phyloP scores from a whole-genome alignment of 768 basidiomycete species.

The Mycena leptocephala region DNA sequence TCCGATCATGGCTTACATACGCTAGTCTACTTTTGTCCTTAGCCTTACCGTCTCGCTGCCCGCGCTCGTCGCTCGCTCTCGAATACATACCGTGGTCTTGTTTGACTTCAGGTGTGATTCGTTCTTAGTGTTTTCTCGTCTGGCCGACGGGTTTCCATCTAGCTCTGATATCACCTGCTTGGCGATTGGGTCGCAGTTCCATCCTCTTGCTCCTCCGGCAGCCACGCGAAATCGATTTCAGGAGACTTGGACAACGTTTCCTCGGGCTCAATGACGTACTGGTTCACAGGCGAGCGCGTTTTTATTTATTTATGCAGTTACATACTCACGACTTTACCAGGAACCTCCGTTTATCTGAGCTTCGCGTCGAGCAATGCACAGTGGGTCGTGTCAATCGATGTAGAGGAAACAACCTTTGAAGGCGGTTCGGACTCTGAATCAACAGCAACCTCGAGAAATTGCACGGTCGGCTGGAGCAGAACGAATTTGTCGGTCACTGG shows the following conservation, averaged over 20 bases:
- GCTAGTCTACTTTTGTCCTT: too few species aligned
- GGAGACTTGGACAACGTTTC: too few species aligned
- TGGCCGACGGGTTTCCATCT: too few species aligned
- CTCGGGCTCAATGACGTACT: background rate
- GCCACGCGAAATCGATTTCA: background rate
- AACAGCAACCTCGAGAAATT: background rate
- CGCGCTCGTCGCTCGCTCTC: too few species aligned
- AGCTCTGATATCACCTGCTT: background rate
- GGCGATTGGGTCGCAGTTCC: background rate
- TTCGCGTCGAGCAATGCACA: slow-evolving; percentile 2
- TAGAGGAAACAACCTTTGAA: background rate
- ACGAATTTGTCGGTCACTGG: background rate
- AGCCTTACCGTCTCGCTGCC: too few species aligned
- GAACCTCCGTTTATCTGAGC: slow-evolving; percentile 4
- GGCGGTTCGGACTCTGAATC: background rate
- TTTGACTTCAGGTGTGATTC: too few species aligned
- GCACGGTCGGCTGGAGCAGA: slow-evolving; percentile 13
- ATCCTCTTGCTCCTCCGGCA: background rate
- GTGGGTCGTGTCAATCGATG: background rate
- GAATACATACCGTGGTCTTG: too few species aligned
- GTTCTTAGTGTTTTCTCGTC: too few species aligned
- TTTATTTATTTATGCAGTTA: background rate
- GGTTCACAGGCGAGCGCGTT: background rate
- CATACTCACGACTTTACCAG: background rate
- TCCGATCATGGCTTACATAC: too few species aligned